Evolutionary conservation across 441 rosid genomes (phyloP), one percentile per base, ranked within the genome.

Genomic region (Francoa sonchifolia): DNA sequence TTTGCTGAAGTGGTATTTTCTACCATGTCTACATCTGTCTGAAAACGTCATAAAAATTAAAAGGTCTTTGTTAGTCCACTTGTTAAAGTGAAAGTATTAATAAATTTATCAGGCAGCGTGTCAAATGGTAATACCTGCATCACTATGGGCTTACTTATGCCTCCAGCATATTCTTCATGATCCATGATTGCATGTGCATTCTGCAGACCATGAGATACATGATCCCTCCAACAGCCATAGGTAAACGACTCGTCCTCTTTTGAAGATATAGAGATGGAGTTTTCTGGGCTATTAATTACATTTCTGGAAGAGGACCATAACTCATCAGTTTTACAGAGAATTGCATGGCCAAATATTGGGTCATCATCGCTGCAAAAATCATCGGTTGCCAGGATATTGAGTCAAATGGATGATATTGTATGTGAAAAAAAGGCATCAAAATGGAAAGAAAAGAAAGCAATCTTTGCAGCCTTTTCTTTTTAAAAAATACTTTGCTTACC

Each of bases 321-420:
- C 63, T 72, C 93, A 61, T 80, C 86, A 57, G 75, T 65, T 51
- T 55, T 44, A 33, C 50, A 75, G 70, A 80, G 80, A 69, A 59
- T 81, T 53, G 44, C 84, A 67, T 69, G 54, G 42, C 92, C 86
- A 79, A 75, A 86, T 63, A 86, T 63, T 40, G 86, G 71, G 65
- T 75, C 83, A 64, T 81, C 97, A 61, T 76, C 73, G 71, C 99
- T 87, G 97, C 82, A 87, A 79, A n/a, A 79, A 92, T 57, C 78
- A 83, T 52, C 77, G 70, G 86, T 92, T 83, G 90, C 75, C 82
- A 81, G 97, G 71, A 79, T 76, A 74, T 44, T 75, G 54, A 65
- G 81, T 71, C 75, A 71, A 79, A 74, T 48, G 55, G 49, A 47
- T 39, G 50, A 44, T 57, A 62, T 44, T 33, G 40, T 11, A 42